Conservation (phyloP, 495 filamentous ascomycete species). For the Durotheca rogersii region DNA sequence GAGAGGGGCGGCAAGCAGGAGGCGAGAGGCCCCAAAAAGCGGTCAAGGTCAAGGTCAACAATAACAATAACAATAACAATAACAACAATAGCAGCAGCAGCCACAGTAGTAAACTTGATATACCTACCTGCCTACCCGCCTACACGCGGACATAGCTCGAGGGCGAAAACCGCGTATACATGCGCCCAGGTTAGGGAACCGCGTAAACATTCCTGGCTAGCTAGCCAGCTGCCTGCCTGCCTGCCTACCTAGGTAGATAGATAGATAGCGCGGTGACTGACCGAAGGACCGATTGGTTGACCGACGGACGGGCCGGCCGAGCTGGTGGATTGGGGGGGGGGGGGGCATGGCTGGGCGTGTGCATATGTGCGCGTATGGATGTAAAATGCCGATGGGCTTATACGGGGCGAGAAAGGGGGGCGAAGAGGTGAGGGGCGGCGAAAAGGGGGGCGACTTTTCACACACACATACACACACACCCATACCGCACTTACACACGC, state of each 20-base stretch:
- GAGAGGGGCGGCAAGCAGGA: neutral
- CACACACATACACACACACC: neutral
- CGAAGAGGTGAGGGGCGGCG: too few species aligned
- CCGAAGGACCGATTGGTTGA: too few species aligned
- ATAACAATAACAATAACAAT: neutral
- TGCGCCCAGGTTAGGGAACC: too few species aligned
- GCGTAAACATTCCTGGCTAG: neutral
- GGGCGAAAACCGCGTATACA: too few species aligned
- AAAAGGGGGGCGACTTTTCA: neutral
- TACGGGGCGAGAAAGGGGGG: neutral
- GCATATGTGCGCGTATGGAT: too few species aligned
- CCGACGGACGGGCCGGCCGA: too few species aligned
- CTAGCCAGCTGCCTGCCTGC: neutral
- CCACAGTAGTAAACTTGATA: neutral
- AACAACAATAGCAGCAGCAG: too few species aligned
- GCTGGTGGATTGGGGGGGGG: too few species aligned
- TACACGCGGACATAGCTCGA: neutral
- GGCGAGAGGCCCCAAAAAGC: neutral
- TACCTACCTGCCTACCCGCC: neutral
- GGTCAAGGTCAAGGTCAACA: neutral
- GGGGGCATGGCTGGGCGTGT: too few species aligned
- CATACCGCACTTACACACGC: too few species aligned
- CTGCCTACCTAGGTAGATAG: slow-evolving; percentile 1
- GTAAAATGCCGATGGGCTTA: too few species aligned
- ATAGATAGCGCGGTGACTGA: too few species aligned